Conservation (phyloP, 345 rosid genomes). For the Populus pruinosa region DNA sequence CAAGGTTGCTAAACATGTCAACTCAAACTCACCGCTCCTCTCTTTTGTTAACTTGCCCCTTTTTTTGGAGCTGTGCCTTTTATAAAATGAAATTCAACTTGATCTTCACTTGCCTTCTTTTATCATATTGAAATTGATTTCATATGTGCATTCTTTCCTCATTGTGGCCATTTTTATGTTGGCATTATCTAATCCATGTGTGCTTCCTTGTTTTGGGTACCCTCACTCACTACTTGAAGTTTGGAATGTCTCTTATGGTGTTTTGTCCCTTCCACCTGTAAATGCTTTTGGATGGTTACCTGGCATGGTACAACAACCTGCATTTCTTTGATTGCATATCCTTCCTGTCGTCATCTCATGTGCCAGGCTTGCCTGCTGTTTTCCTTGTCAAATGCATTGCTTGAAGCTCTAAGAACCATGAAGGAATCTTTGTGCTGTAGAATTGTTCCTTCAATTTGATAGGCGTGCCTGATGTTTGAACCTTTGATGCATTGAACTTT, state of each 20-base stretch:
- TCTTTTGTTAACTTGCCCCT: background rate
- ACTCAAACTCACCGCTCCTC: background rate
- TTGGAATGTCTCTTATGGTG: background rate
- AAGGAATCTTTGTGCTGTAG: background rate
- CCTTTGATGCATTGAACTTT: background rate
- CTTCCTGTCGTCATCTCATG: background rate
- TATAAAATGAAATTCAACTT: background rate
- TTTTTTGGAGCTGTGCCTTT: background rate
- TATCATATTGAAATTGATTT: background rate
- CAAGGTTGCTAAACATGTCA: background rate
- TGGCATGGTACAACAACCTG: background rate
- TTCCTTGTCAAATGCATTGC: background rate
- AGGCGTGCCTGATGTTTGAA: background rate
- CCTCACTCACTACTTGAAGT: background rate
- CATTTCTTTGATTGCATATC: background rate
- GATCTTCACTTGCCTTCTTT: background rate
- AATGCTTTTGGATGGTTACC: background rate
- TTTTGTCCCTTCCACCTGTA: background rate
- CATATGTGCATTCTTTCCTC: background rate
- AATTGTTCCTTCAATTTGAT: background rate
- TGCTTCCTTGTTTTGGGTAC: background rate
- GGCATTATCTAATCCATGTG: background rate
- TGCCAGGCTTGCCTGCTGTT: background rate
- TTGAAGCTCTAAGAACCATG: background rate
- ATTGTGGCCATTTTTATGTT: background rate